Evolutionary conservation across 208 protist genomes (phyloP), one percentile per base, ranked within the genome.

Genomic region (Acanthamoeba lenticulata): DNA sequence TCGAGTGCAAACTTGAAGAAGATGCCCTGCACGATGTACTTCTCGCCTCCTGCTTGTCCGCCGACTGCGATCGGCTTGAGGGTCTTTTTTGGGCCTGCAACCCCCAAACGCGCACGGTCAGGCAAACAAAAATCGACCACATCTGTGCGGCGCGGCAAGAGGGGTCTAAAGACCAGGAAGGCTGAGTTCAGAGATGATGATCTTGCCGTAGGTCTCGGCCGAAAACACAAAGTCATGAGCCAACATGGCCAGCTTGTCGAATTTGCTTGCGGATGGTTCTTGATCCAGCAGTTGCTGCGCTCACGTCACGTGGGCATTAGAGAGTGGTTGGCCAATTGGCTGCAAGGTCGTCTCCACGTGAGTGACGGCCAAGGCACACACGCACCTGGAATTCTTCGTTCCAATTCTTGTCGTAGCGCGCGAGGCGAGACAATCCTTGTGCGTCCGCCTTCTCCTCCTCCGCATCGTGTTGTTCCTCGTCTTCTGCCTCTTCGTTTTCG

Each of bases 1-100:
- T 95, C 94, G 29, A 94, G 40, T 0, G 94, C 94, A 45, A 95
- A 95, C 91, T 95, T 95, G 65, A 93, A 95, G 44, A 95, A 94
- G 62, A 95, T 95, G 42, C 60, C 62, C 62, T 79, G 69, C 7
- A 83, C 47, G 44, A 94, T 94, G 47, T 85, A 94, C 65, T 94
- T 94, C 45, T 94, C 90, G 40, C 90, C 90, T 2, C 90, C 90
- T 42, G 90, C 90, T 27, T 85, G 67, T 17, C 90, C 90, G 19
- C 90, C 90, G 2, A 93, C 65, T 7, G 36, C 32, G n/a, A 93
- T 55, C 36, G 89, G 89, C 67, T 79, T 72, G 36, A 93, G 77
- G 6, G 85, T 95, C 49, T 96, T 96, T 44, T 52, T 81, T 2
- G 17, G 52, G 2, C 27, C 52, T 60, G 52, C 52, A 60, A 21